Percentiles rank a stretch among this genome's conserved stretches.
These are phyloP conservation scores for Drechslerella stenobrocha DNA, from an alignment of 2,329 filamentous ascomycete species.

Conservation along the genomic window DNA sequence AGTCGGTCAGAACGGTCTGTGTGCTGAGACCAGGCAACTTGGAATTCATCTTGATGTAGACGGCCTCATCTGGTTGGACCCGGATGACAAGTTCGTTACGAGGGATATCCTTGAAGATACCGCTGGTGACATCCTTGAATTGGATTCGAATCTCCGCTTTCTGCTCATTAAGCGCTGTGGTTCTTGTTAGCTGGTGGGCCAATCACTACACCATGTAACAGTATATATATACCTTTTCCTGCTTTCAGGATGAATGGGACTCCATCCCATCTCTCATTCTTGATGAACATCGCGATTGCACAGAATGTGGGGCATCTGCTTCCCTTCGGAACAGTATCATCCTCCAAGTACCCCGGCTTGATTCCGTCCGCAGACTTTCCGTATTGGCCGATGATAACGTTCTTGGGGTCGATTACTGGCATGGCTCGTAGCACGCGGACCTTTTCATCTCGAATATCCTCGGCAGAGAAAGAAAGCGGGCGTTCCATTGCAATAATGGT, in stretches of 20 bases:
- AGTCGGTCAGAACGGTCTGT: constrained; percentile 98
- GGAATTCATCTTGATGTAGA: constrained; percentile 99
- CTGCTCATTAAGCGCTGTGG: constrained; percentile 85
- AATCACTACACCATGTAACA: not conserved
- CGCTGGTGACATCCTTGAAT: constrained; percentile 98
- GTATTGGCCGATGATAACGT: constrained; percentile 99
- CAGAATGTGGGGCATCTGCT: constrained; percentile 98
- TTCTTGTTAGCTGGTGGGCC: constrained; percentile 49
- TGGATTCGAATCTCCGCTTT: constrained; percentile 99
- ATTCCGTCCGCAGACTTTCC: constrained; percentile 92
- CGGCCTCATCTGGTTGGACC: constrained; percentile 98
- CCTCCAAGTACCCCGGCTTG: constrained; percentile 98
- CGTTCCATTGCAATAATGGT: constrained; percentile 97
- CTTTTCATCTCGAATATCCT: constrained; percentile 98
- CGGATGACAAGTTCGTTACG: constrained; percentile 99
- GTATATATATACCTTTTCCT: constrained; percentile 67
- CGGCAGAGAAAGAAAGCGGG: constrained; percentile 94
- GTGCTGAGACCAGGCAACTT: constrained; percentile 98
- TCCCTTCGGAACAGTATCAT: constrained; percentile 95
- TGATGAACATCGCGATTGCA: constrained; percentile 95
- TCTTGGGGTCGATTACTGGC: constrained; percentile 94
- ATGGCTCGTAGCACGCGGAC: constrained; percentile 93
- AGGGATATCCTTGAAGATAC: constrained; percentile 99
- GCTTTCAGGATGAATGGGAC: constrained; percentile 99
- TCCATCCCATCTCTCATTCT: constrained; percentile 99